Conservation (phyloP, 495 filamentous ascomycete species). For the Xanthoparmelia taractica region DNA sequence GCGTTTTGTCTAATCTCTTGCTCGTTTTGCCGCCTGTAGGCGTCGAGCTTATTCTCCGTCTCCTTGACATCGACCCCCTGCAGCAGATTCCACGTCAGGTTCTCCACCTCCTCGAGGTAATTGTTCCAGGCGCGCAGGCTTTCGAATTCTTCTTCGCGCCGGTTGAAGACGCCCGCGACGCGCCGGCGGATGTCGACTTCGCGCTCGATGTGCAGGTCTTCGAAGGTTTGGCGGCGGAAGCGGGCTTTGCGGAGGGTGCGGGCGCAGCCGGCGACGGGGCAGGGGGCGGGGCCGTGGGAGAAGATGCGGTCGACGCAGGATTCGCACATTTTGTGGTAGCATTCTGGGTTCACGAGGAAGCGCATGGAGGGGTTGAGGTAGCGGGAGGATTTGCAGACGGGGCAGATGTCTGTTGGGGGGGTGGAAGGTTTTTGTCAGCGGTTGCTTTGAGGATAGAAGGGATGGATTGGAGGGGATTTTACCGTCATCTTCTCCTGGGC, state of each 20-base stretch:
- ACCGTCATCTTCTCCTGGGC: slow-evolving; percentile 48
- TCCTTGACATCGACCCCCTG: slow-evolving; percentile 58
- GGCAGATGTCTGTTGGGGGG: slow-evolving; percentile 65
- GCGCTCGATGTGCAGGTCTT: slow-evolving; percentile 80
- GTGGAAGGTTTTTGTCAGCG: slow-evolving; percentile 15
- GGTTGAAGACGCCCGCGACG: slow-evolving; percentile 80
- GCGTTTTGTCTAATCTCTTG: slow-evolving; percentile 50
- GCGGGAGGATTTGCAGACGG: slow-evolving; percentile 89
- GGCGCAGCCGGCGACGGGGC: slow-evolving; percentile 79
- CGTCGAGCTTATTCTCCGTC: slow-evolving; percentile 59
- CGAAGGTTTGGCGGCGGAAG: slow-evolving; percentile 85
- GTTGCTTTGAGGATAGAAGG: not conserved
- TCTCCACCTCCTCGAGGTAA: slow-evolving; percentile 89
- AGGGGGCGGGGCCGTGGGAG: slow-evolving; percentile 79
- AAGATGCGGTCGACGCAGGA: slow-evolving; percentile 93
- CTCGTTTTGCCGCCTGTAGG: slow-evolving; percentile 61
- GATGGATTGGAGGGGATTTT: slow-evolving; percentile 14
- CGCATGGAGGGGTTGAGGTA: slow-evolving; percentile 90
- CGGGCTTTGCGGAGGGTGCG: slow-evolving; percentile 74
- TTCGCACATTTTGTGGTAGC: slow-evolving; percentile 97
- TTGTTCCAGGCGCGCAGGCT: slow-evolving; percentile 76
- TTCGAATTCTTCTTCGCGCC: slow-evolving; percentile 82
- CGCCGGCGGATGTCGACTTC: slow-evolving; percentile 86
- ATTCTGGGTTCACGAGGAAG: slow-evolving; percentile 94
- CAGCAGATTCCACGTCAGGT: slow-evolving; percentile 81